Percentiles rank a stretch among this genome's conserved stretches.
Evolutionary conservation across 1,284 basidiomycete species (phyloP).

Genomic region (Rhizoctonia solani): DNA sequence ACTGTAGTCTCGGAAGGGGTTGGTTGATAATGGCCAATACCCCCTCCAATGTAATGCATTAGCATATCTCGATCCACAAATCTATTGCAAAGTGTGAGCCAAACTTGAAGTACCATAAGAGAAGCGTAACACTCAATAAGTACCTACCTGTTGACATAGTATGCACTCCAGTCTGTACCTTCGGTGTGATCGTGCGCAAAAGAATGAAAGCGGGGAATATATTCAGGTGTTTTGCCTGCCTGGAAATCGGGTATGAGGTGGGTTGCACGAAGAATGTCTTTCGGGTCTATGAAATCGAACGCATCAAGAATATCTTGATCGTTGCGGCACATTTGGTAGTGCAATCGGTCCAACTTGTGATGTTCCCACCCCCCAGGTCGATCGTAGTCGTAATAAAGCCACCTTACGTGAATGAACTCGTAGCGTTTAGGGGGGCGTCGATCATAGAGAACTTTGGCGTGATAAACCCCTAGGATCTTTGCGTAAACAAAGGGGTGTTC

Average conservation of each 20-base stretch:
- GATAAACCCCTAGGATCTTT: conserved; percentile 45
- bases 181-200: background rate
- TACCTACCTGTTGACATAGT: conserved; percentile 42
- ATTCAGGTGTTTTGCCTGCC: conserved; percentile 22
- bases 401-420: conserved; percentile 45
- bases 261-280: conserved; percentile 45
- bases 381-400: conserved; percentile 40
- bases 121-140: too few relatives aligned
- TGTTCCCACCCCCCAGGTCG: conserved; percentile 38
- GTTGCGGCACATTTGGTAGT: conserved; percentile 40
- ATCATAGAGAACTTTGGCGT: conserved; percentile 40
- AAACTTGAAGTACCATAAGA: background rate
- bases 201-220: background rate
- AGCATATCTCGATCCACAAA: conserved; percentile 45
- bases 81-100: conserved; percentile 19
- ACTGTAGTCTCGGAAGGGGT: too few relatives aligned
- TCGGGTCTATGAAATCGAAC: conserved; percentile 52
- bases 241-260: conserved; percentile 47
- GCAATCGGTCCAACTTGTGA: conserved; percentile 45
- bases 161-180: conserved; percentile 40
- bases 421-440: background rate
- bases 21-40: conserved; percentile 40
- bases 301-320: conserved; percentile 37
- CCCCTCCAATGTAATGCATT: conserved; percentile 42
- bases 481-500: conserved; percentile 47